phyloP scores from a whole-genome alignment of 768 basidiomycete species.

The Omphalotus guepiniiformis region DNA sequence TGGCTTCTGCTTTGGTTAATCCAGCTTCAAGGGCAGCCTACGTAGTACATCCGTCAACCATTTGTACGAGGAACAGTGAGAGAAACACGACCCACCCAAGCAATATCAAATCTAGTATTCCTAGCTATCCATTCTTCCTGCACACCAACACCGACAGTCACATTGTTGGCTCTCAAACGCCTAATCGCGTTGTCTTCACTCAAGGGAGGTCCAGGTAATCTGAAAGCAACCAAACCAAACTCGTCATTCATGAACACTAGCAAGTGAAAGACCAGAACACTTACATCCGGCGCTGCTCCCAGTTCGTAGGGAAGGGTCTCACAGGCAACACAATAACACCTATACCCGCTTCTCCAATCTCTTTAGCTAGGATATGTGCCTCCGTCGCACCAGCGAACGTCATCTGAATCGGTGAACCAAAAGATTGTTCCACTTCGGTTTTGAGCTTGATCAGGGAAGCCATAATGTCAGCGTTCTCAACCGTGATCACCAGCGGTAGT shows the following conservation, averaged over 20 bases:
- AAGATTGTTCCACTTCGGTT: conserved; percentile 47
- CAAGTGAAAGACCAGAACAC: conserved; percentile 14
- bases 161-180: conserved; percentile 54
- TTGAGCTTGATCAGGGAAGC: conserved; percentile 63
- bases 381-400: conserved; percentile 59
- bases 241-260: not conserved
- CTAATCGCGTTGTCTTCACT: conserved; percentile 50
- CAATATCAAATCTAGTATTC: conserved; percentile 69
- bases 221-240: conserved; percentile 16
- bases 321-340: conserved; percentile 68
- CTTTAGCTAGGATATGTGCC: conserved; percentile 67
- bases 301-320: conserved; percentile 62
- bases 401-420: conserved; percentile 38
- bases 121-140: conserved; percentile 57
- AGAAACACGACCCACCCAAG: conserved; percentile 52
- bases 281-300: conserved; percentile 63
- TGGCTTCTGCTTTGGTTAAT: conserved; percentile 28
- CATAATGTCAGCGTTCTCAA: conserved; percentile 67
- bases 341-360: conserved; percentile 62
- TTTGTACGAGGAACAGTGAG: not conserved
- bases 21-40: conserved; percentile 22
- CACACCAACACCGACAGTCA: conserved; percentile 65
- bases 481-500: conserved; percentile 57
- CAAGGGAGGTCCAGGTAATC: conserved; percentile 40
- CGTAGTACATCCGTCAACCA: no score